Percentiles rank a stretch among this genome's conserved stretches.
phyloP scores from a whole-genome alignment of 176 grass and related monocot species.

The Zoysia pacifica region DNA sequence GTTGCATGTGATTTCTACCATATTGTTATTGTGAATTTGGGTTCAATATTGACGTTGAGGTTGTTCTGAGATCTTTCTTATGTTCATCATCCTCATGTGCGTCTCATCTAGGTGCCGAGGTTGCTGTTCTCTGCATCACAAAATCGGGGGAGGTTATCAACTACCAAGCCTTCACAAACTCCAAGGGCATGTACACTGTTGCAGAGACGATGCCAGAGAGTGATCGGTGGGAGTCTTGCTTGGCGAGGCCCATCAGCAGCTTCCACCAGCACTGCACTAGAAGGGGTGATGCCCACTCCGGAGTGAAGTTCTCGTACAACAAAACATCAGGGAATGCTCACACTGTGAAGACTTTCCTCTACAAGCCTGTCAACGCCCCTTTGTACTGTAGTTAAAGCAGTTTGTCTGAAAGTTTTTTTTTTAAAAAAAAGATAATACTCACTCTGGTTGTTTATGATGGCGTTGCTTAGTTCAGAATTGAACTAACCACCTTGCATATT shows the following conservation, averaged over 20 bases:
- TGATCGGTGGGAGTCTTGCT: conserved; percentile 85
- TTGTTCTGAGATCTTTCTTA: not conserved
- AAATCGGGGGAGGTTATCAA: conserved; percentile 95
- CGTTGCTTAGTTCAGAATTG: not conserved
- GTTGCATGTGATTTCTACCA: not conserved
- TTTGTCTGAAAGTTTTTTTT: not conserved
- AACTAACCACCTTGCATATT: not conserved
- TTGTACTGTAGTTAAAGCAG: conserved; percentile 65
- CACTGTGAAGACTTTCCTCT: conserved; percentile 79
- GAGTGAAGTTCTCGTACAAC: conserved; percentile 89
- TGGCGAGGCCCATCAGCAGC: conserved; percentile 91
- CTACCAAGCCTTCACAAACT: conserved; percentile 95
- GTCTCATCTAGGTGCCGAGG: conserved; percentile 64
- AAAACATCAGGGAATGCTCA: conserved; percentile 64
- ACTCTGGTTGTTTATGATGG: not conserved
- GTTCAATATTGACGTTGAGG: conserved; percentile 23
- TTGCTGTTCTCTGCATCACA: conserved; percentile 93
- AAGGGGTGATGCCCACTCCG: conserved; percentile 78
- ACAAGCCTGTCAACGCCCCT: conserved; percentile 67
- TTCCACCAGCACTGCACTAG: conserved; percentile 70
- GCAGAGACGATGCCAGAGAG: conserved; percentile 94
- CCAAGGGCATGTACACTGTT: conserved; percentile 66
- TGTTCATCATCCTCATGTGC: not conserved
- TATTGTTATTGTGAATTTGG: conserved; percentile 9
- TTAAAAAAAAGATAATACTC: not conserved